These are phyloP conservation scores for Pelargonium fulgidum DNA, from an alignment of 441 rosid species.

Conservation along the genomic window DNA sequence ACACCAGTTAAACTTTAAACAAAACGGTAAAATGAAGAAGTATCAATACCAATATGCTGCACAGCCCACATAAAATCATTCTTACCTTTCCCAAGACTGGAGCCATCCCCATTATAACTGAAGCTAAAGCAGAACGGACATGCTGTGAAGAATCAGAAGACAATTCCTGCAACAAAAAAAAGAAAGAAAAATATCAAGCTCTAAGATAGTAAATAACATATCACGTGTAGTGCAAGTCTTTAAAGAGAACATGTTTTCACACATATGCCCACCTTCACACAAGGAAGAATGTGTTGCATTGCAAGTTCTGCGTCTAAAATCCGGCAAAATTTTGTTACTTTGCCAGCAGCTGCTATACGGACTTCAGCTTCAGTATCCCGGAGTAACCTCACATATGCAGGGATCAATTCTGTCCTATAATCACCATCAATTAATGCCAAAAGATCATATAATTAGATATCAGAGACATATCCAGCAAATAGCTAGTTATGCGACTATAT, in stretches of 20 bases:
- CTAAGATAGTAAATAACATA: background rate
- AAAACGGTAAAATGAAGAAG: too few species aligned
- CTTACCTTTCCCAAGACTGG: conserved; percentile 90
- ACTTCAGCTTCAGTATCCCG: conserved; percentile 99
- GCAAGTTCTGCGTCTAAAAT: conserved; percentile 82
- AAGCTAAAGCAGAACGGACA: conserved; percentile 96
- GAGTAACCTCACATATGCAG: conserved; percentile 85
- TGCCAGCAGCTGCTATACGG: conserved; percentile 96
- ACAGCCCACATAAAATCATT: background rate
- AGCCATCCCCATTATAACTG: conserved; percentile 99
- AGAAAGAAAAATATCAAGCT: too few species aligned
- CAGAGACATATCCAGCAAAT: background rate
- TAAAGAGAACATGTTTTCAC: background rate
- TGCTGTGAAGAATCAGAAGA: conserved; percentile 96
- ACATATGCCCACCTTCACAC: conserved; percentile 51
- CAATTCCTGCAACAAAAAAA: conserved; percentile 46
- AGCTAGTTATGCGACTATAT: background rate
- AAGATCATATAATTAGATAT: background rate
- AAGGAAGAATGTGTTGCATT: conserved; percentile 75
- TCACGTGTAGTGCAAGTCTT: background rate
- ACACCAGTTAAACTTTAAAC: too few species aligned
- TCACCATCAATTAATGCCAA: conserved; percentile 1
- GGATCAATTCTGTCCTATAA: conserved; percentile 69
- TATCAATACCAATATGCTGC: background rate
- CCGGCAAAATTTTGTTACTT: conserved; percentile 79